Evolutionary conservation across 2,329 filamentous ascomycete species (phyloP), one percentile per base, ranked within the genome.

Genomic region (Didymella arachidicola): DNA sequence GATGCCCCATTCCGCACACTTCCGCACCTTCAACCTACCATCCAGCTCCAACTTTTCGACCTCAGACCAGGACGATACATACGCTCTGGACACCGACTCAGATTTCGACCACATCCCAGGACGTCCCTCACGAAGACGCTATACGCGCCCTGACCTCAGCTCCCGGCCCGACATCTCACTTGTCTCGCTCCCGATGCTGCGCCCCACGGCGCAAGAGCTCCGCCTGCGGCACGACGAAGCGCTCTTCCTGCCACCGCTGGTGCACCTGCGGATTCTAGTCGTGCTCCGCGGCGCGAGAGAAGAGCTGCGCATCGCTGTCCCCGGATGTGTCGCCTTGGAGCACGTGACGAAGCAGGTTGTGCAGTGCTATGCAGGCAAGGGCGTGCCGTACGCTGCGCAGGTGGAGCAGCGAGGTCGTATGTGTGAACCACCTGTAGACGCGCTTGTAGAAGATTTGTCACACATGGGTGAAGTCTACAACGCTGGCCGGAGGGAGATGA

Each of bases 351-450:
- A 44, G 22, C 41, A 45, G 11, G 27, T 53, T 10, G 32, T 54
- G 10, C 19, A n/a, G 2, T 6, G 12, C 10, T 38, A 45, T 3
- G 16, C 32, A 14, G 43, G 54, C 4, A 32, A 19, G 7, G n/a
- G 19, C 1, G n/a, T 46, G 12, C n/a, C 25, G n/a, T 10, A 16
- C 11, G 14, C 5, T 7, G 56, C 26, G 25, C 25, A 4, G 0
- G 50, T 54, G 6, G 30, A 36, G 51, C 46, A 41, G 26, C 19
- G 56, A 11, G 56, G 56, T 2, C 26, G 51, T 41, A 42, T 36
- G 56, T 10, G n/a, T 8, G 45, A 54, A 7, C 8, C 19, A 1
- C 14, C 7, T 5, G 1, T 26, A 4, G 7, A 18, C 3, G 16
- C 22, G 6, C 11, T 4, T 19, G 0, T 59, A 7, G 45, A 45